phyloP scores from a whole-genome alignment of 495 filamentous ascomycete species.

The Lasiosphaeriaceae sp. region DNA sequence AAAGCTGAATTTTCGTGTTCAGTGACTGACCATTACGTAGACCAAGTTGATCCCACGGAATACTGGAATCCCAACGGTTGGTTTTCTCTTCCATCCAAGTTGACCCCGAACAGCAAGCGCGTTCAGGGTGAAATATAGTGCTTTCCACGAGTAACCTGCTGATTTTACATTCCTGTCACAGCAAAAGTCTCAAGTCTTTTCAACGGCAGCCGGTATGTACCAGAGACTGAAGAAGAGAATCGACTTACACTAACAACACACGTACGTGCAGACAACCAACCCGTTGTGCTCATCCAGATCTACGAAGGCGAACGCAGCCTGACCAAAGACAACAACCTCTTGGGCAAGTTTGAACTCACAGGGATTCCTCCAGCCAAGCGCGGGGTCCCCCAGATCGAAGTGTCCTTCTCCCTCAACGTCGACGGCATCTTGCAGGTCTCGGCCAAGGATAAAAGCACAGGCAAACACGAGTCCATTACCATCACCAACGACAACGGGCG shows the following conservation, averaged over 20 bases:
- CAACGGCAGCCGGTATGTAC: slow-evolving; percentile 74
- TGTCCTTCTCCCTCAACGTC: slow-evolving; percentile 89
- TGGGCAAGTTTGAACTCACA: slow-evolving; percentile 93
- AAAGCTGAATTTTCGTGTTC: not conserved
- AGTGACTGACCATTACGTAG: slow-evolving; percentile 21
- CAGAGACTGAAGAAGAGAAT: too few species aligned
- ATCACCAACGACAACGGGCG: slow-evolving; percentile 93
- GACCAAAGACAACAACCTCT: slow-evolving; percentile 88
- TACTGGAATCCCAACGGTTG: slow-evolving; percentile 77
- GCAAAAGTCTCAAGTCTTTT: slow-evolving; percentile 90
- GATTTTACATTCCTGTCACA: too few species aligned
- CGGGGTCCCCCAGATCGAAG: slow-evolving; percentile 91
- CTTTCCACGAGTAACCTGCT: not conserved
- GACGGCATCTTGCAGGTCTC: slow-evolving; percentile 93
- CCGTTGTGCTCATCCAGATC: slow-evolving; percentile 86
- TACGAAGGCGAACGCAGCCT: slow-evolving; percentile 89
- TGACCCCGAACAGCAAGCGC: not conserved
- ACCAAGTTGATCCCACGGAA: slow-evolving; percentile 86
- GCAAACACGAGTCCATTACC: slow-evolving; percentile 83
- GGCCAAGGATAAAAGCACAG: slow-evolving; percentile 87
- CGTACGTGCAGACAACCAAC: slow-evolving; percentile 98
- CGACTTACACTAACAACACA: too few species aligned
- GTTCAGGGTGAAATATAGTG: not conserved
- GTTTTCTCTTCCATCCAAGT: not conserved
- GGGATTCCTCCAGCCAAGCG: slow-evolving; percentile 86